A percentile compares a stretch with the other conserved stretches of the same genome.
Evolutionary conservation across 169 alveolate genomes (phyloP).

Genomic region (Miamiensis avidus): DNA sequence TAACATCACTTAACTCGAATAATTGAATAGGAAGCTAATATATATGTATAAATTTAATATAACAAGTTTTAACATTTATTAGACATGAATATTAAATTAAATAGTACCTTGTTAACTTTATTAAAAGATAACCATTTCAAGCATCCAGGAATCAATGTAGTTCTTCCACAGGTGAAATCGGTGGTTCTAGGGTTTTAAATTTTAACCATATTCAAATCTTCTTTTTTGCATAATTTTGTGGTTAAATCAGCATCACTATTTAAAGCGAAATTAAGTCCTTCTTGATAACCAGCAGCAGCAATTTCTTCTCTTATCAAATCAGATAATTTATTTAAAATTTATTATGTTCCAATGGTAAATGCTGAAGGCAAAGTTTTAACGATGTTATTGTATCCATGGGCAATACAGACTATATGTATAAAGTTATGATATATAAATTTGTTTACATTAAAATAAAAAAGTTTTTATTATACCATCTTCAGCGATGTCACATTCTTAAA

Average conservation of each 20-base stretch:
- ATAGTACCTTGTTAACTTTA: constrained; percentile 63
- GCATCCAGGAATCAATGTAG: constrained; percentile 93
- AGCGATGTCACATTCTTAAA: constrained; percentile 95
- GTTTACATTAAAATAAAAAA: background rate
- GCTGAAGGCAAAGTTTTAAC: constrained; percentile 59
- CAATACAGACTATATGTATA: constrained; percentile 82
- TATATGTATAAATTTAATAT: constrained; percentile 4
- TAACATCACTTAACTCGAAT: constrained; percentile 93
- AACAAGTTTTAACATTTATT: background rate
- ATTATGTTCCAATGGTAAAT: constrained; percentile 44
- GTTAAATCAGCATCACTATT: constrained; percentile 67
- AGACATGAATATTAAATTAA: too few species aligned
- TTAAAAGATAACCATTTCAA: constrained; percentile 88
- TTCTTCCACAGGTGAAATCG: constrained; percentile 92
- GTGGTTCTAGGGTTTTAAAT: constrained; percentile 91
- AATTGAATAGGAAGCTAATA: constrained; percentile 90
- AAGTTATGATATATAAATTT: too few species aligned
- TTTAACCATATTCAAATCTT: constrained; percentile 81
- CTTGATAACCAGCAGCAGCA: constrained; percentile 85
- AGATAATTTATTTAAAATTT: constrained; percentile 55
- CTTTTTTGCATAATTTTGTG: constrained; percentile 57
- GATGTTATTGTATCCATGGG: constrained; percentile 92
- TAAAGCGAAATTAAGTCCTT: constrained; percentile 83
- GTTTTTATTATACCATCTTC: constrained; percentile 88
- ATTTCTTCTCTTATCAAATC: constrained; percentile 85